These are phyloP conservation scores for Aspergillus sclerotioniger DNA, from an alignment of 495 filamentous ascomycete genomes.

Conservation along the genomic window DNA sequence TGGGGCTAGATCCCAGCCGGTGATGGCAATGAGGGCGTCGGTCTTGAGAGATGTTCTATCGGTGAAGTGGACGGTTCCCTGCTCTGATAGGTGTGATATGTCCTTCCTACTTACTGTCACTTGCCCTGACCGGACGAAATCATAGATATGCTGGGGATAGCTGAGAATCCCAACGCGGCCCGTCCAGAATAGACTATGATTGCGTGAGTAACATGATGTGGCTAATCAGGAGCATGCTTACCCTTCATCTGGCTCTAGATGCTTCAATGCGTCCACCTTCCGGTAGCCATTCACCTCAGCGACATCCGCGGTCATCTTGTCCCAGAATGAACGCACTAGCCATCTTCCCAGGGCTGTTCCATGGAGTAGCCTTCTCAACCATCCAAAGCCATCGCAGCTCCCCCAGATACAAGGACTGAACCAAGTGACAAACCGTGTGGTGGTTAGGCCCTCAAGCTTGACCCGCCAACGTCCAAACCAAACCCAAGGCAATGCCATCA, in stretches of 20 bases:
- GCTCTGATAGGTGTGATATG: slow-evolving; percentile 46
- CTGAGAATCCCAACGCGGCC: slow-evolving; percentile 63
- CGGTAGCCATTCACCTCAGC: slow-evolving; percentile 53
- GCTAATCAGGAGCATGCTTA: slow-evolving; percentile 47
- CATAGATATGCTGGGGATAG: slow-evolving; percentile 62
- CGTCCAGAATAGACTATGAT: slow-evolving; percentile 56
- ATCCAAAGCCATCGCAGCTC: slow-evolving; percentile 46
- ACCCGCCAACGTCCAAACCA: slow-evolving; percentile 57
- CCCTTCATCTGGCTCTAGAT: slow-evolving; percentile 8
- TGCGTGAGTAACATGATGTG: slow-evolving; percentile 61
- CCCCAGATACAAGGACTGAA: slow-evolving; percentile 62
- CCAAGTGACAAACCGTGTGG: slow-evolving; percentile 59
- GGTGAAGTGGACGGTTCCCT: slow-evolving; percentile 51
- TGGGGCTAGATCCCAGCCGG: slow-evolving; percentile 63
- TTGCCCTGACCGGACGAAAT: slow-evolving; percentile 54
- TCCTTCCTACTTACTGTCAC: slow-evolving; percentile 63
- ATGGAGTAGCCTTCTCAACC: slow-evolving; percentile 58
- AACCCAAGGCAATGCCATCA: slow-evolving; percentile 62
- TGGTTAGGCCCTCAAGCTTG: slow-evolving; percentile 60
- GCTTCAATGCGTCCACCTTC: not conserved
- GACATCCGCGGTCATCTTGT: slow-evolving; percentile 55
- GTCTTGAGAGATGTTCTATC: slow-evolving; percentile 50
- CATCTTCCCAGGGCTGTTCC: slow-evolving; percentile 61
- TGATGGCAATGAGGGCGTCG: slow-evolving; percentile 65
- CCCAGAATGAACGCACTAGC: slow-evolving; percentile 67